Conservation (phyloP, 2,329 filamentous ascomycete species). For the Pseudogymnoascus sp. region DNA sequence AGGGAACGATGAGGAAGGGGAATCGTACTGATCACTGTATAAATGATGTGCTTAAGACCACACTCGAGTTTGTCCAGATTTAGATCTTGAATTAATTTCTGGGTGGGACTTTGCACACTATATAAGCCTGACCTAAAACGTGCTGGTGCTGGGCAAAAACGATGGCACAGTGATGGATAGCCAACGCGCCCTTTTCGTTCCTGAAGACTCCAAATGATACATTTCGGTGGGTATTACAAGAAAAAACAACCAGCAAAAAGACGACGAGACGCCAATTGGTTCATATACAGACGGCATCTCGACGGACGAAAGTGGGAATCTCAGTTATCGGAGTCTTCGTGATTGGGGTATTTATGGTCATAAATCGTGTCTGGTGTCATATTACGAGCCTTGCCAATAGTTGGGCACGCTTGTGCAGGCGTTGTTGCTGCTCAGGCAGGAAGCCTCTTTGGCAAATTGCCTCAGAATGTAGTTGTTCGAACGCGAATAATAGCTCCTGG, state of each 20-base stretch:
- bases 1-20: slow-evolving; percentile 6
- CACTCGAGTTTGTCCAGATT: neutral
- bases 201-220: neutral
- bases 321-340: neutral
- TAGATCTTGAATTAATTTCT: neutral
- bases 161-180: neutral
- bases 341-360: neutral
- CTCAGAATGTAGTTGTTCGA: neutral
- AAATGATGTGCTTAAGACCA: neutral
- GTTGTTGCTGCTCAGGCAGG: neutral
- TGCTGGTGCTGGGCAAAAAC: neutral
- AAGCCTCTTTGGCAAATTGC: neutral
- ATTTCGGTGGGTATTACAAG: slow-evolving; percentile 1
- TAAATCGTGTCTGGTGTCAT: neutral
- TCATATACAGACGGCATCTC: neutral
- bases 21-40: neutral
- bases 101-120: neutral
- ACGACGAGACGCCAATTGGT: neutral
- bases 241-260: neutral
- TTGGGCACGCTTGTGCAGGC: neutral
- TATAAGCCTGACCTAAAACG: neutral
- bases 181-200: neutral
- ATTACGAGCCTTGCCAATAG: neutral
- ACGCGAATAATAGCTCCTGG: neutral
- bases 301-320: neutral